Conservation (phyloP, 805 yeast species). For the Myxozyma neglecta region DNA sequence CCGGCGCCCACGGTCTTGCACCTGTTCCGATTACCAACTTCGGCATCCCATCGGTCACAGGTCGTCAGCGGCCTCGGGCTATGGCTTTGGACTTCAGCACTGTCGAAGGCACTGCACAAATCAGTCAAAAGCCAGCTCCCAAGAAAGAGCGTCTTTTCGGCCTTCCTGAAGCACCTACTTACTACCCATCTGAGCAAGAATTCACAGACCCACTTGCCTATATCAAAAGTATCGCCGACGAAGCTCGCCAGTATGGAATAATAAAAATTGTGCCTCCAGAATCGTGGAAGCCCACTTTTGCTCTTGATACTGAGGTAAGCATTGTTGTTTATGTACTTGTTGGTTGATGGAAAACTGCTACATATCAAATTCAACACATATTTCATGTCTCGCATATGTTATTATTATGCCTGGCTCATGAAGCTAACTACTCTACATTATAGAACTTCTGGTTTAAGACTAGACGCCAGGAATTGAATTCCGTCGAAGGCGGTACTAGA, state of each 20-base stretch:
- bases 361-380: background rate
- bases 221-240: constrained; percentile 52
- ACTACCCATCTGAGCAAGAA: constrained; percentile 56
- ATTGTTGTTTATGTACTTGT: background rate
- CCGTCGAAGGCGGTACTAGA: constrained; percentile 42
- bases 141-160: constrained; percentile 35
- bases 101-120: constrained; percentile 9
- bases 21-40: constrained; percentile 20
- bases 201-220: constrained; percentile 66
- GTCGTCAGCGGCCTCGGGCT: constrained; percentile 22
- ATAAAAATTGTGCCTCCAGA: constrained; percentile 68
- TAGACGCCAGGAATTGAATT: constrained; percentile 40
- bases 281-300: constrained; percentile 45
- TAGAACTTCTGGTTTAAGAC: constrained; percentile 39
- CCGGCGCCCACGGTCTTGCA: constrained; percentile 1
- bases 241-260: constrained; percentile 69
- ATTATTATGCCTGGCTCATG: background rate
- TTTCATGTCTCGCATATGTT: background rate
- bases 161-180: constrained; percentile 53
- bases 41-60: constrained; percentile 27
- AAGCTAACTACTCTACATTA: background rate
- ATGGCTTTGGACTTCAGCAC: constrained; percentile 12
- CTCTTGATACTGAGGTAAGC: constrained; percentile 38
- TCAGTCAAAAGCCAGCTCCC: constrained; percentile 17
- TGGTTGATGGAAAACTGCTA: background rate